Conservation (phyloP, 176 grass and related monocot genomes). For the Guadua angustifolia region DNA sequence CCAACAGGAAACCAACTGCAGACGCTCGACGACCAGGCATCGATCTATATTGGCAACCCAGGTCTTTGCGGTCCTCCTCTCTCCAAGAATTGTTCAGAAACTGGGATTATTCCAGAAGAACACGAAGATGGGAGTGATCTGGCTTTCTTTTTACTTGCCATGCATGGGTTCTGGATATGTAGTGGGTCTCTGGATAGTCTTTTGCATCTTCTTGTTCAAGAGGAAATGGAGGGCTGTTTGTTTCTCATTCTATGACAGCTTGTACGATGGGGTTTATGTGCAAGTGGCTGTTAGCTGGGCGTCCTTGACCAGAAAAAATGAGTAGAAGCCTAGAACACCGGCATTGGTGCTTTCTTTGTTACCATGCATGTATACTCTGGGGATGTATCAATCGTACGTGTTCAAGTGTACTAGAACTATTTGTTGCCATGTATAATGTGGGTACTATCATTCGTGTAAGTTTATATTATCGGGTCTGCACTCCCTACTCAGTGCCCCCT, state of each 20-base stretch:
- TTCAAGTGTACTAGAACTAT: no score
- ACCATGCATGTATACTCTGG: no score
- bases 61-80: slow-evolving; percentile 25
- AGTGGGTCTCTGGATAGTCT: not conserved
- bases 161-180: not conserved
- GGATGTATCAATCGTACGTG: no score
- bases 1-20: not conserved
- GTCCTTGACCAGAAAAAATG: not conserved
- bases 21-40: not conserved
- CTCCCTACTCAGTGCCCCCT: no score
- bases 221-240: not conserved
- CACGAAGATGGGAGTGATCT: not conserved
- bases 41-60: not conserved
- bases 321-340: not conserved
- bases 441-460: no score
- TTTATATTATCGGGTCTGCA: no score
- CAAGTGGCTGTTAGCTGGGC: not conserved
- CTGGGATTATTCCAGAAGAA: not conserved
- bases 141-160: not conserved
- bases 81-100: not conserved
- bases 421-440: no score
- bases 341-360: no score
- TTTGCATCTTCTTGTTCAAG: not conserved
- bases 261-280: not conserved
- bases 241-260: not conserved